These are phyloP conservation scores for Solanum chilense DNA, from an alignment of 257 asterid genomes.

Conservation along the genomic window DNA sequence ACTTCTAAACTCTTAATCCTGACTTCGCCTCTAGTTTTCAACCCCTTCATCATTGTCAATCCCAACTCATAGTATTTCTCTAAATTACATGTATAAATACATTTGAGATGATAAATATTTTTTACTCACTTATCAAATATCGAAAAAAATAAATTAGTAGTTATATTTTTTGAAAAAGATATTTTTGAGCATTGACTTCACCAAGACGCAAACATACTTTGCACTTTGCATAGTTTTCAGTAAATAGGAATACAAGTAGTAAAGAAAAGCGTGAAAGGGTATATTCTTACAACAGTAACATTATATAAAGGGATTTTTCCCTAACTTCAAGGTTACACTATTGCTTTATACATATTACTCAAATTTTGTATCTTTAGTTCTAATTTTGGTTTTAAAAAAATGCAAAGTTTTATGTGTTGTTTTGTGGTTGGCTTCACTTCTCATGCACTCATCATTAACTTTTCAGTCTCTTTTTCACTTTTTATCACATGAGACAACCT, in stretches of 20 bases:
- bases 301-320: neutral
- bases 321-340: neutral
- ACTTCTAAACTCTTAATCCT: no score
- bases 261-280: neutral
- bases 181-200: neutral
- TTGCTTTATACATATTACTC: neutral
- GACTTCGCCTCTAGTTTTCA: no score
- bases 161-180: neutral
- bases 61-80: neutral
- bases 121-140: neutral
- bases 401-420: neutral
- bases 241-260: neutral
- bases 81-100: neutral
- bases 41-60: neutral
- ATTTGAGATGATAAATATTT: neutral
- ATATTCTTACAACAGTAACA: neutral
- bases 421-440: neutral
- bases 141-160: neutral
- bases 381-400: neutral
- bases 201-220: neutral
- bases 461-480: constrained; percentile 9
- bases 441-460: constrained; percentile 2
- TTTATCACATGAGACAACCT: constrained; percentile 23
- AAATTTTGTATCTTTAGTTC: neutral
- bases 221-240: constrained; percentile 1